Conservation (phyloP, 331 rosid species). For the Ulmus americana region DNA sequence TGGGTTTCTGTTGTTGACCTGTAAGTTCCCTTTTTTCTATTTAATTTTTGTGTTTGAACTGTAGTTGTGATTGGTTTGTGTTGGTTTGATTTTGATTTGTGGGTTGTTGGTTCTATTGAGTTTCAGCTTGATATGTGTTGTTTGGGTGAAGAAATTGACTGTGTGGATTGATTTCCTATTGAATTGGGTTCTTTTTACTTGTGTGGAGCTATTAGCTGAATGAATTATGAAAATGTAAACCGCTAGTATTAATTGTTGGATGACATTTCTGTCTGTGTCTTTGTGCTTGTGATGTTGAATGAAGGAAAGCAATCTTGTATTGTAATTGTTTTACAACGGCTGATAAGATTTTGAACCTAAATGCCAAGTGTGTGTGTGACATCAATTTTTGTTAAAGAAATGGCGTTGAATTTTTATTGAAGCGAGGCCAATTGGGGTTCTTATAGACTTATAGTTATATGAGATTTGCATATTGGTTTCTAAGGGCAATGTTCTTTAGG, state of each 20-base stretch:
- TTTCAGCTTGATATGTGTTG: background rate
- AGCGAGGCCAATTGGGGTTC: background rate
- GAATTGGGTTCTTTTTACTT: background rate
- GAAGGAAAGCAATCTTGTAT: background rate
- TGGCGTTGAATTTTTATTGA: background rate
- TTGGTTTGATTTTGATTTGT: background rate
- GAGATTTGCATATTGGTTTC: background rate
- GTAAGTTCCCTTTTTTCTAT: slow-evolving; percentile 37
- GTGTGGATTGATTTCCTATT: too few species aligned
- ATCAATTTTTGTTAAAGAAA: background rate
- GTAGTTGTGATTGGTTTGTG: background rate
- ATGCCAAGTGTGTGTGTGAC: background rate
- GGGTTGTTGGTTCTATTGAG: background rate
- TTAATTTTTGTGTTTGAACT: background rate
- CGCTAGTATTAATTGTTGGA: background rate
- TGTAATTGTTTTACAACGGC: too few species aligned
- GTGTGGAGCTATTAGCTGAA: background rate
- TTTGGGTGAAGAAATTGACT: too few species aligned
- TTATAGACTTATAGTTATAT: background rate
- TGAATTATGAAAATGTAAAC: background rate
- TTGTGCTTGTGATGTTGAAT: background rate
- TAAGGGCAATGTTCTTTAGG: background rate
- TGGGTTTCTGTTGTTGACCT: slow-evolving; percentile 91
- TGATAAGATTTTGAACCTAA: background rate
- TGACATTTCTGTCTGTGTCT: background rate